These are phyloP conservation scores for Phialemonium atrogriseum DNA, from an alignment of 2,329 filamentous ascomycete genomes.

Conservation along the genomic window DNA sequence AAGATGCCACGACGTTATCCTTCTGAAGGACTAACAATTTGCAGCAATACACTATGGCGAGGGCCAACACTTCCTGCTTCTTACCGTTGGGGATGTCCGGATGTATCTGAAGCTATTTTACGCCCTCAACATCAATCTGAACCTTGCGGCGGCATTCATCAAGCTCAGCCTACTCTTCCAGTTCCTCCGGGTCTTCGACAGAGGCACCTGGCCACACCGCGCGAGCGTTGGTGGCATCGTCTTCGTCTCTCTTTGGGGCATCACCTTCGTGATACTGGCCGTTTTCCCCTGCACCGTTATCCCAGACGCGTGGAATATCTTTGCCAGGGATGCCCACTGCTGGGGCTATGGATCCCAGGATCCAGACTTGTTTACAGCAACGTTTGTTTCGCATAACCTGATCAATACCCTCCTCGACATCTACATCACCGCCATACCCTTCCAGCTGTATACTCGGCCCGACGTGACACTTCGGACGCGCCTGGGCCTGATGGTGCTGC, in stretches of 20 bases:
- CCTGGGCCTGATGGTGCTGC: slow-evolving; percentile 8
- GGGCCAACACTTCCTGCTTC: slow-evolving; percentile 9
- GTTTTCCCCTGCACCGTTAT: slow-evolving; percentile 9
- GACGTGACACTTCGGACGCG: slow-evolving; percentile 6
- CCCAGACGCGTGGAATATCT: slow-evolving; percentile 9
- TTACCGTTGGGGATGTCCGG: slow-evolving; percentile 5
- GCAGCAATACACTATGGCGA: slow-evolving; percentile 8
- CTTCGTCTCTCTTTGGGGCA: slow-evolving; percentile 9
- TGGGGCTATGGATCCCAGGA: slow-evolving; percentile 10
- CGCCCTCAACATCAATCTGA: slow-evolving; percentile 7
- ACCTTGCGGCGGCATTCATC: slow-evolving; percentile 7
- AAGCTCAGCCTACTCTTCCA: slow-evolving; percentile 11
- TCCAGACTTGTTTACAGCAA: slow-evolving; percentile 7
- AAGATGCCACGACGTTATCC: neutral
- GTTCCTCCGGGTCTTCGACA: slow-evolving; percentile 12
- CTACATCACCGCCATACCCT: slow-evolving; percentile 10
- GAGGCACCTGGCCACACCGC: slow-evolving; percentile 8
- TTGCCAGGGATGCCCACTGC: slow-evolving; percentile 6
- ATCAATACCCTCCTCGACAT: slow-evolving; percentile 14
- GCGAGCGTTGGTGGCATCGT: slow-evolving; percentile 7
- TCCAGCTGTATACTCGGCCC: slow-evolving; percentile 9
- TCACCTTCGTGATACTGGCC: slow-evolving; percentile 8
- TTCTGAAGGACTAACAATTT: neutral
- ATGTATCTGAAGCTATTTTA: slow-evolving; percentile 8
- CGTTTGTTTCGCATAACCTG: slow-evolving; percentile 10